These are phyloP conservation scores for Ophiostoma angusticollis DNA, from an alignment of 2,329 filamentous ascomycete genomes.

Conservation along the genomic window DNA sequence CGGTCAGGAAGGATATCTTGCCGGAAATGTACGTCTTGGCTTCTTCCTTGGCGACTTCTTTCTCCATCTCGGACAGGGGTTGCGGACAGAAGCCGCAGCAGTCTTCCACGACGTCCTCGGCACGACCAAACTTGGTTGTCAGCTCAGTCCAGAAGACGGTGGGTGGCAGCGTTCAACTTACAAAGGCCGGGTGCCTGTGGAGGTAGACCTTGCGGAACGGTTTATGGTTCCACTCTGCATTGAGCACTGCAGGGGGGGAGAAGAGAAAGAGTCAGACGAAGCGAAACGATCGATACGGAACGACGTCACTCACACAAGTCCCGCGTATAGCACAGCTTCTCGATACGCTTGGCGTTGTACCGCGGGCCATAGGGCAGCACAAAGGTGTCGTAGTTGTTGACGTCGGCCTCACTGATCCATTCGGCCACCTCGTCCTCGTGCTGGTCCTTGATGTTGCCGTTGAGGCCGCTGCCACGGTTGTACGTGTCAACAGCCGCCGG, in stretches of 20 bases:
- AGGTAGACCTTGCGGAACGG: slow-evolving; percentile 64
- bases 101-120: slow-evolving; percentile 62
- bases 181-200: slow-evolving; percentile 72
- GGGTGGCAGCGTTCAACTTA: slow-evolving; percentile 5
- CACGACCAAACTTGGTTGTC: slow-evolving; percentile 46
- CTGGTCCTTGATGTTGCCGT: slow-evolving; percentile 62
- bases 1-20: slow-evolving; percentile 58
- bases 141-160: not conserved
- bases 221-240: slow-evolving; percentile 74
- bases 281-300: not conserved
- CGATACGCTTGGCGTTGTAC: slow-evolving; percentile 57
- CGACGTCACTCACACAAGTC: slow-evolving; percentile 51
- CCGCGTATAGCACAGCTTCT: slow-evolving; percentile 69
- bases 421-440: slow-evolving; percentile 74
- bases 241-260: slow-evolving; percentile 40
- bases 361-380: slow-evolving; percentile 54
- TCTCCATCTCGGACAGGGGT: slow-evolving; percentile 56
- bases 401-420: slow-evolving; percentile 64
- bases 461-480: slow-evolving; percentile 22
- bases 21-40: slow-evolving; percentile 65
- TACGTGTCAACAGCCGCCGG: slow-evolving; percentile 30
- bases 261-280: not conserved
- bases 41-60: slow-evolving; percentile 58
- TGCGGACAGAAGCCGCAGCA: slow-evolving; percentile 71
- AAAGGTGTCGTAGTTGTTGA: slow-evolving; percentile 70